Conservation (phyloP, 306 rosid genomes). For the Styphnolobium japonicum region DNA sequence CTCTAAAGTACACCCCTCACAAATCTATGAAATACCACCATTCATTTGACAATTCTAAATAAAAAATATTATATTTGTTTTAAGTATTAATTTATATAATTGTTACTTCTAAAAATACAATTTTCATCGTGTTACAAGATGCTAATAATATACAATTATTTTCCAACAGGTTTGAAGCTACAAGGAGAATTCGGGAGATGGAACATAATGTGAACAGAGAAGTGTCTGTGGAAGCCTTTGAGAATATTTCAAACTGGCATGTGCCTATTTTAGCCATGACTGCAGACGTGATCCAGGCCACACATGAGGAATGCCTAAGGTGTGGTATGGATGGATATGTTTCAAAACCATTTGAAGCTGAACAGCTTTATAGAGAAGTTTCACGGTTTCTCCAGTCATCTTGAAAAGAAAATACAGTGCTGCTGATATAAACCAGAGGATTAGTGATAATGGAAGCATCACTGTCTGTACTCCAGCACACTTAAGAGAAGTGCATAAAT, state of each 20-base stretch:
- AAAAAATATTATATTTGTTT: neutral
- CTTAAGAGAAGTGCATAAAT: slow-evolving; percentile 17
- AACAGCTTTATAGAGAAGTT: slow-evolving; percentile 71
- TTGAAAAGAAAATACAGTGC: slow-evolving; percentile 28
- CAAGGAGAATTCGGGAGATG: slow-evolving; percentile 49
- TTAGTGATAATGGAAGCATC: slow-evolving; percentile 1
- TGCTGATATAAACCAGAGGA: slow-evolving; percentile 1
- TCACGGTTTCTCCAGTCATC: slow-evolving; percentile 46
- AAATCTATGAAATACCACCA: too few relatives aligned
- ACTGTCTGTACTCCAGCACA: slow-evolving; percentile 17
- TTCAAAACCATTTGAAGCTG: slow-evolving; percentile 77
- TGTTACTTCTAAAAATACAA: neutral
- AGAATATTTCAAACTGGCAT: slow-evolving; percentile 40
- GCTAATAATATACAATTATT: neutral
- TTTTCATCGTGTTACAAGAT: neutral
- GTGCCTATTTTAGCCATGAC: slow-evolving; percentile 82
- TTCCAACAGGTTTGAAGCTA: slow-evolving; percentile 62
- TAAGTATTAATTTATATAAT: neutral
- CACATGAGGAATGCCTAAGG: slow-evolving; percentile 56
- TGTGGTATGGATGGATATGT: slow-evolving; percentile 80
- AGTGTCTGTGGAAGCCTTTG: slow-evolving; percentile 23
- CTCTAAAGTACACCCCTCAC: too few relatives aligned
- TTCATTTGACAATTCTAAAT: neutral
- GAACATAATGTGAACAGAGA: slow-evolving; percentile 41
- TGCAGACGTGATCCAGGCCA: slow-evolving; percentile 80